A percentile compares a stretch with the other conserved stretches of the same genome.
Conservation (phyloP, 371 early-diverging fungal genomes). For the Mucor plumbeus region DNA sequence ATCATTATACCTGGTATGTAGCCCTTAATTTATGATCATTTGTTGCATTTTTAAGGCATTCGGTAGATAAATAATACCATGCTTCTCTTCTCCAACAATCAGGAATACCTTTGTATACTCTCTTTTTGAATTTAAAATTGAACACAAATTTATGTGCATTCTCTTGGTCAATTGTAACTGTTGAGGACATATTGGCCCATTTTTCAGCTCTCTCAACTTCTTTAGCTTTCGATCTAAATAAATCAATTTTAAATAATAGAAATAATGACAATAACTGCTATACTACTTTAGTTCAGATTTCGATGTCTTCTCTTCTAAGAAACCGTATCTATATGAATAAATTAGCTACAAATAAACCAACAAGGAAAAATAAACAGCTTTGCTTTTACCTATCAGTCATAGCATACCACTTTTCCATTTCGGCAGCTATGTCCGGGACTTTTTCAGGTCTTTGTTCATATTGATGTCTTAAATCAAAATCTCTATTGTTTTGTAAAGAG, state of each 20-base stretch:
- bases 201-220: constrained; percentile 54
- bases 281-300: constrained; percentile 18
- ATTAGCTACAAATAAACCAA: too few species aligned
- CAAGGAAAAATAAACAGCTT: neutral
- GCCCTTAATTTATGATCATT: constrained; percentile 22
- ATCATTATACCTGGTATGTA: constrained; percentile 29
- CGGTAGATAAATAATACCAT: constrained; percentile 48
- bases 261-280: constrained; percentile 2
- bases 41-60: constrained; percentile 20
- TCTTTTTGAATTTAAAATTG: constrained; percentile 52
- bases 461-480: constrained; percentile 17
- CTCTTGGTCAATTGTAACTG: constrained; percentile 35
- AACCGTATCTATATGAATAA: constrained; percentile 47
- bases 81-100: constrained; percentile 70
- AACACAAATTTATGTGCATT: constrained; percentile 47
- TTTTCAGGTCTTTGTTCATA: constrained; percentile 37
- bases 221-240: constrained; percentile 29
- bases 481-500: constrained; percentile 5
- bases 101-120: constrained; percentile 71
- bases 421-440: constrained; percentile 40
- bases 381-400: constrained; percentile 48
- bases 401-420: constrained; percentile 60
- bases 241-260: neutral
- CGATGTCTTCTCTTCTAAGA: constrained; percentile 32
- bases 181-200: constrained; percentile 64